Conservation (phyloP, 768 basidiomycete genomes). For the Lactifluus hygrophoroides region DNA sequence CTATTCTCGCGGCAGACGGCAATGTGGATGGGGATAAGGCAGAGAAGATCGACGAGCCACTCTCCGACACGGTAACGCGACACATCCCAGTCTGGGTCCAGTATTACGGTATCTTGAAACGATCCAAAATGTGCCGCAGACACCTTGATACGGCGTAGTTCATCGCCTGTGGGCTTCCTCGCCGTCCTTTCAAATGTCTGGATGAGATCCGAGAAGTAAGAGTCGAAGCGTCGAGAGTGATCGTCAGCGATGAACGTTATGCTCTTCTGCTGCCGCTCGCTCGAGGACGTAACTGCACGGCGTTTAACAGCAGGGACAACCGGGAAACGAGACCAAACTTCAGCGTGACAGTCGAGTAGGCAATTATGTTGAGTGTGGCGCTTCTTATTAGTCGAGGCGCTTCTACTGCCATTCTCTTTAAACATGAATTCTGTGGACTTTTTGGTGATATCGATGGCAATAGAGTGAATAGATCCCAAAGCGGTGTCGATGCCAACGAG, state of each 20-base stretch:
- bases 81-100: conserved; percentile 16
- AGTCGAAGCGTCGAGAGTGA: conserved; percentile 29
- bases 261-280: conserved; percentile 27
- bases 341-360: conserved; percentile 11
- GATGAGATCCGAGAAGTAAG: conserved; percentile 41
- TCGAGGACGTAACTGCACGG: conserved; percentile 6
- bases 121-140: conserved; percentile 26
- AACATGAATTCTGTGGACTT: conserved; percentile 51
- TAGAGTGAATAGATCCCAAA: conserved; percentile 31
- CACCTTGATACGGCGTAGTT: conserved; percentile 34
- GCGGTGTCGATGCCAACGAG: conserved; percentile 33
- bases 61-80: conserved; percentile 44
- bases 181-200: conserved; percentile 39
- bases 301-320: conserved; percentile 7
- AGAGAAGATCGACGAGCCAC: conserved; percentile 53
- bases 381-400: conserved; percentile 15
- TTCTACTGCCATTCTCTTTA: conserved; percentile 32
- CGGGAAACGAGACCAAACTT: conserved; percentile 13
- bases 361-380: conserved; percentile 33
- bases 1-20: conserved; percentile 52
- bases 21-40: conserved; percentile 57
- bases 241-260: conserved; percentile 39
- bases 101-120: conserved; percentile 21
- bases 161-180: conserved; percentile 43
- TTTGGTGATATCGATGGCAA: conserved; percentile 44